Evolutionary conservation across 495 filamentous ascomycete species (phyloP), one percentile per base, ranked within the genome.

Genomic region (Xylaria sp.): DNA sequence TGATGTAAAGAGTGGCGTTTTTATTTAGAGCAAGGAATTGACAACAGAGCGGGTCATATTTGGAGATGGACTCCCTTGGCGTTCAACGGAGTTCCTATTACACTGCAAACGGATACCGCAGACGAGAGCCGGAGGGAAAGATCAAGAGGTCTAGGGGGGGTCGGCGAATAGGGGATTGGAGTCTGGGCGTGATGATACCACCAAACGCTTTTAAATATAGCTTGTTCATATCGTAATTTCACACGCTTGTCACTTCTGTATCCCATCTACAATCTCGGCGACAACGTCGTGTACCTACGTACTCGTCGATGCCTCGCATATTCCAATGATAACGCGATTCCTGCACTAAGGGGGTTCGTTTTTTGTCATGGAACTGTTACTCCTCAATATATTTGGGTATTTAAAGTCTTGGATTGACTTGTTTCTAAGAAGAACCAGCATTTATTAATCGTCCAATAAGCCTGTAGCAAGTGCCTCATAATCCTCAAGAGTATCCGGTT

Each of bases 401-500:
- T 58, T 3, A 41, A 67, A 9, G n/a, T 53, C 0, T 17, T 24
- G 4, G 11, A 48, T 59, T 46, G 26, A 9, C 11, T 33, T 71
- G 31, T 31, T 9, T 53, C 35, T 24, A 53, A 61, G n/a, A 43
- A 5, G 24, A 21, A 17, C 5, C 52, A 21, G 19, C 40, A 37
- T 31, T 50, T 29, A 69, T 69, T 66, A 41, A 67, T 83, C 85
- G 64, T 87, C 91, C 76, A 98, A 84, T 77, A 98, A 82, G 2
- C 93, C 94, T 72, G 91, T 88, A 73, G 95, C 95, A 86, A 97
- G 76, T 66, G 91, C 90, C 81, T 98, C 95, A 79, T 97, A 83
- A 85, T 97, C 93, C 75, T 95, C 93, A 82, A 97, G 80, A 31
- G 91, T 97, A 80, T 95, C 90, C 67, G 93, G 93, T 80, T 92